Conservation (phyloP, 345 rosid genomes). For the Acer campestre region DNA sequence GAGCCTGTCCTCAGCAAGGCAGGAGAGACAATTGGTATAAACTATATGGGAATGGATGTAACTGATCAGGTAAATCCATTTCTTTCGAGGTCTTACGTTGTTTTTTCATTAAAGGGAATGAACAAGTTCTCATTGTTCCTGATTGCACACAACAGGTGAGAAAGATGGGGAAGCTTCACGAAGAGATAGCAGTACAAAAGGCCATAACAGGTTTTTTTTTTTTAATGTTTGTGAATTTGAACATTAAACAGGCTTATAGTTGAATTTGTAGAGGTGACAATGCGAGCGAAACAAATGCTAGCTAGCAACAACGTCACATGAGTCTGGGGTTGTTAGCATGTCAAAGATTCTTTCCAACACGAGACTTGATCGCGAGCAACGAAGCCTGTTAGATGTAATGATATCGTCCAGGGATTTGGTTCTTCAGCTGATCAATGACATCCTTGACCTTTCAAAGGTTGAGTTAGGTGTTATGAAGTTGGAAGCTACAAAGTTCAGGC, state of each 20-base stretch:
- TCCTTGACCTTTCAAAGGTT: slow-evolving; percentile 97
- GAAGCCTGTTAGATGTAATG: slow-evolving; percentile 78
- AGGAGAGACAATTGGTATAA: slow-evolving; percentile 83
- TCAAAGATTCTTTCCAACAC: slow-evolving; percentile 89
- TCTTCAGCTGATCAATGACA: slow-evolving; percentile 90
- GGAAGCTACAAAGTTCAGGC: slow-evolving; percentile 93
- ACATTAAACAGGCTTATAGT: slow-evolving; percentile 4
- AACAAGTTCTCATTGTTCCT: slow-evolving; percentile 21
- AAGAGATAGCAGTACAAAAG: slow-evolving; percentile 92
- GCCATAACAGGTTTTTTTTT: slow-evolving; percentile 89
- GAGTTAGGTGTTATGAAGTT: slow-evolving; percentile 97
- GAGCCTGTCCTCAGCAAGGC: slow-evolving; percentile 91
- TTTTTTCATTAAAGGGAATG: not conserved
- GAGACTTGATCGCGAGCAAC: slow-evolving; percentile 76
- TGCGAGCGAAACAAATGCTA: slow-evolving; percentile 96
- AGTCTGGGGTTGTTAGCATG: slow-evolving; percentile 94
- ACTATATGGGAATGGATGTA: slow-evolving; percentile 97
- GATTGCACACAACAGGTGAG: slow-evolving; percentile 46
- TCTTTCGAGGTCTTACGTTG: slow-evolving; percentile 2
- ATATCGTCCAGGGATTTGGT: slow-evolving; percentile 95
- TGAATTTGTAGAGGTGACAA: slow-evolving; percentile 78
- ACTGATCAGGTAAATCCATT: slow-evolving; percentile 75
- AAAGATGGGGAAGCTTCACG: slow-evolving; percentile 83
- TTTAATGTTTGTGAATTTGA: slow-evolving; percentile 2
- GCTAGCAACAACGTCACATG: slow-evolving; percentile 92